These are phyloP conservation scores for Miscanthus sacchariflorus DNA, from an alignment of 202 grass and related monocot genomes.

Conservation along the genomic window DNA sequence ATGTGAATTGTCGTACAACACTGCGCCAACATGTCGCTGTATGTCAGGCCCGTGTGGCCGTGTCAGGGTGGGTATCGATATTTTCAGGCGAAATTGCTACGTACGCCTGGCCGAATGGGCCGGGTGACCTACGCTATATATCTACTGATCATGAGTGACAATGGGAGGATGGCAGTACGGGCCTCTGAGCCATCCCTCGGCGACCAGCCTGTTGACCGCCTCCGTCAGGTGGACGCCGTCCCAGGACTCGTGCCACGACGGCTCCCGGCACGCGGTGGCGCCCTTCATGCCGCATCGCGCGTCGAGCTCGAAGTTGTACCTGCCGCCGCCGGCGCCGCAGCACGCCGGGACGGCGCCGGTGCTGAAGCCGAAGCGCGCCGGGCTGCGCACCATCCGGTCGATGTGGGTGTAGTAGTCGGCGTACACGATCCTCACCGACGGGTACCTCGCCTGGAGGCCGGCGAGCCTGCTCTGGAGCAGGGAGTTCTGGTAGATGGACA, in stretches of 20 bases:
- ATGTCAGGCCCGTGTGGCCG: no score
- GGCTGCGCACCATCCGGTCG: slow-evolving; percentile 35
- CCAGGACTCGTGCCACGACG: slow-evolving; percentile 49
- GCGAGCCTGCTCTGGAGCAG: slow-evolving; percentile 38
- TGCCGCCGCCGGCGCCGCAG: slow-evolving; percentile 47
- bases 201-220: slow-evolving; percentile 44
- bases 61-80: not conserved
- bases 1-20: not conserved
- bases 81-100: not conserved
- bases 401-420: slow-evolving; percentile 56
- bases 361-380: slow-evolving; percentile 43
- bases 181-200: slow-evolving; percentile 54
- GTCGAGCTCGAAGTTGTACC: slow-evolving; percentile 54
- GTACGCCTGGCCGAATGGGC: not conserved
- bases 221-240: slow-evolving; percentile 62
- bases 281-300: slow-evolving; percentile 48
- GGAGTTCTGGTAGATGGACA: slow-evolving; percentile 48
- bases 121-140: not conserved
- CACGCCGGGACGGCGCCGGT: slow-evolving; percentile 7
- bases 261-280: slow-evolving; percentile 41
- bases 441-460: slow-evolving; percentile 30
- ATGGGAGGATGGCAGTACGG: slow-evolving; percentile 63
- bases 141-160: not conserved
- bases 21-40: not conserved
- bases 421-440: slow-evolving; percentile 48